Base-by-base conservation (phyloP, 352 stramenopile genomes). In the Thalassiosira mediterranea region DNA sequence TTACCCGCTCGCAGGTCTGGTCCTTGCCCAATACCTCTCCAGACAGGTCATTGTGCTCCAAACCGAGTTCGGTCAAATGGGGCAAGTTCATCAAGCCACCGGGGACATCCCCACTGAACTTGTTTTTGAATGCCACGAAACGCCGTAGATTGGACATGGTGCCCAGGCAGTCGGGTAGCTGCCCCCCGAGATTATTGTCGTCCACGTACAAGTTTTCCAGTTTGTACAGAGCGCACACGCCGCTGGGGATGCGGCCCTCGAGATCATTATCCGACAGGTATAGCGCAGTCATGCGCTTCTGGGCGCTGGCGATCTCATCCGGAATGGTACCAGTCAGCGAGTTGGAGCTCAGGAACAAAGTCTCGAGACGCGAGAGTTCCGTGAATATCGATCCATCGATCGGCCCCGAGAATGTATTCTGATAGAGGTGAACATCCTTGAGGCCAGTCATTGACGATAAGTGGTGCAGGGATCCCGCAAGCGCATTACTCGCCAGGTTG, bases 11-110 rank as follows among this genome's bases (percentile, higher is more conserved):
- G 56, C 71, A 79, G 1, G 47, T 37, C 19, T 74, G 10, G 38
- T 64, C 48, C 8, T 74, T 44, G 19, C 71, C 71, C n/a, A n/a
- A n/a, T n/a, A n/a, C n/a, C n/a, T n/a, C n/a, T 66, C 84, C 84
- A 21, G 52, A 58, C n/a, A 91, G 44, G 57, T 77, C 46, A 57
- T 89, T 91, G 21, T 78, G 59, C 72, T 91, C 81, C 11, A 89
- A 46, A 37, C 84, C 81, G 57, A 89, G 40, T 57, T 75, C 77
- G 44, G 64, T 53, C 28, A 90, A 51, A 28, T 76, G 44, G 34
- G 69, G 57, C 29, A 88, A 62, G 46, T 78, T 68, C 13, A 59
- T 42, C 8, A 88, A 61, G 25, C 57, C 53, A 47, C 25, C 53
- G 13, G 84, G 84, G 13, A 91, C 54, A 28, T 74, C 26, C 8